Evolutionary conservation across 169 alveolate species (phyloP), one percentile per base, ranked within the genome.

Genomic region (Plasmodium coatneyi): DNA sequence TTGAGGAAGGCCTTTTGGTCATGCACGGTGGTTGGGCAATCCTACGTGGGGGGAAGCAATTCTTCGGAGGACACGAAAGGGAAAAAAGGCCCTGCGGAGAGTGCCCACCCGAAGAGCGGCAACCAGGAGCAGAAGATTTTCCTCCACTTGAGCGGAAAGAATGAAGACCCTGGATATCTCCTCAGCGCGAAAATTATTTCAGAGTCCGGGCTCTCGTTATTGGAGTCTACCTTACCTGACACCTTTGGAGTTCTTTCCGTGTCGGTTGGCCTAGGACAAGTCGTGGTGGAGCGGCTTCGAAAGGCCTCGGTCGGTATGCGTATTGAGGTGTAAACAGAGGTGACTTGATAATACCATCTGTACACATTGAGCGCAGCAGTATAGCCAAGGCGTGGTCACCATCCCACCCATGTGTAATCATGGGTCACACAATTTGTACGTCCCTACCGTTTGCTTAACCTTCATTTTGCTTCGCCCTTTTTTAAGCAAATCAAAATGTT

Each of bases 101-200:
- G 79, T 76, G 12, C 46, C 22, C 16, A 82, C 9, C 1, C 25
- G 22, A 16, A 39, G 54, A 71, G 74, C 5, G 46, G 6, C 1
- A 71, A 83, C 6, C 34, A 36, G 30, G 71, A 86, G 22, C 52
- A 22, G 60, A 79, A 80, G 30, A 32, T 89, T 4, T 30, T 41
- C 66, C 36, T 89, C 71, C 54, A 89, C 71, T 60, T 89, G 32
- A 60, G 56, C 9, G 90, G 94, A 39, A 28, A 89, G 81, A 89
- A 89, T 80, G 94, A 89, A 79, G 94, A 89, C 25, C 91, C 91
- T 10, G 94, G 94, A 60, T 89, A 89, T 28, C 60, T 89, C 14
- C 71, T 89, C 66, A 79, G 71, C 14, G 89, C 94, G 28, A 89
- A 89, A 89, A 72, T 89, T 30, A 66, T 89, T 36, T 78, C 94